These are phyloP conservation scores for Penicillium sp. DNA, from an alignment of 2,329 filamentous ascomycete genomes.

Conservation along the genomic window DNA sequence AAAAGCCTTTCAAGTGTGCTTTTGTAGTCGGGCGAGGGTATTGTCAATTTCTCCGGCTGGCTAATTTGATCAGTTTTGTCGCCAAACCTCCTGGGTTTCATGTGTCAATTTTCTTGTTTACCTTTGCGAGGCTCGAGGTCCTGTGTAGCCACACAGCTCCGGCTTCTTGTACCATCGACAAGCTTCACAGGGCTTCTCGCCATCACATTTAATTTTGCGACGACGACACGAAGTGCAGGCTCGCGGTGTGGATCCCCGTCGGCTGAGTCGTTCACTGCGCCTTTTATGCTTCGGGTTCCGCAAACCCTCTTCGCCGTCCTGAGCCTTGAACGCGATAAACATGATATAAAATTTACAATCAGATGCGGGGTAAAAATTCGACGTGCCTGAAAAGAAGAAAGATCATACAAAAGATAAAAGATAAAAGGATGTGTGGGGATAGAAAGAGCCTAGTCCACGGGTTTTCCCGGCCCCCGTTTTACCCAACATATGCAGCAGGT, in stretches of 20 bases:
- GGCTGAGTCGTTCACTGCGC: conserved; percentile 5
- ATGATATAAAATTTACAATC: not conserved
- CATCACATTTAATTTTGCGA: conserved; percentile 77
- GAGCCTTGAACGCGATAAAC: conserved; percentile 17
- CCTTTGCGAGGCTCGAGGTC: conserved; percentile 76
- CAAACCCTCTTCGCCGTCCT: conserved; percentile 5
- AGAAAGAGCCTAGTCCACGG: not conserved
- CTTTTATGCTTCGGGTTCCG: conserved; percentile 14
- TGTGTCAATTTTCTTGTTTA: conserved; percentile 38
- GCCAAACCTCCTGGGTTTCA: not conserved
- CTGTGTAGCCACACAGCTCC: conserved; percentile 73
- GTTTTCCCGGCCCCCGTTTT: not conserved
- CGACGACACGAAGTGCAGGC: conserved; percentile 74
- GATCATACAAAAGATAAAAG: not conserved
- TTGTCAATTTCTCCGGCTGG: conserved; percentile 6
- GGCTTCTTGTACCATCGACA: conserved; percentile 76
- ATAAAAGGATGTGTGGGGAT: not conserved
- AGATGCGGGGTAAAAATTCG: not conserved
- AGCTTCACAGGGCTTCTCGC: conserved; percentile 73
- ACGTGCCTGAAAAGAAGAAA: not conserved
- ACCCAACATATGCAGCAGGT: not conserved
- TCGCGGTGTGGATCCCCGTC: conserved; percentile 14
- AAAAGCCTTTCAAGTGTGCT: conserved; percentile 61
- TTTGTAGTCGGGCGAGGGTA: conserved; percentile 52
- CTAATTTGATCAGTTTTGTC: conserved; percentile 8